These are phyloP conservation scores for Thozetella sp. DNA, from an alignment of 495 filamentous ascomycete genomes.

Conservation along the genomic window DNA sequence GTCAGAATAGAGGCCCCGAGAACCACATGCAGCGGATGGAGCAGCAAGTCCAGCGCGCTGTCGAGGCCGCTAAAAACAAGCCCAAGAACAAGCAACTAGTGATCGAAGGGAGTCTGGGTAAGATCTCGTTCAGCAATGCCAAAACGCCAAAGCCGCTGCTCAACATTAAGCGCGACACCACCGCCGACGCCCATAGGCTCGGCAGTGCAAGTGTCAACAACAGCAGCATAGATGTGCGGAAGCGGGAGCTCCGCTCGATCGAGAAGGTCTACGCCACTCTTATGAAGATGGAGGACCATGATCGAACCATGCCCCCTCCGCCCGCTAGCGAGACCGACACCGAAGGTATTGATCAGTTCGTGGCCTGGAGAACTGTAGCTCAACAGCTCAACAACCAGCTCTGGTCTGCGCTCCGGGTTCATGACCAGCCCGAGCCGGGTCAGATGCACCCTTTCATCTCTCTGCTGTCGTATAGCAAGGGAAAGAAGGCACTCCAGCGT, in stretches of 20 bases:
- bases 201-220: slow-evolving; percentile 46
- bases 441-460: slow-evolving; percentile 93
- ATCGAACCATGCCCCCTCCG: slow-evolving; percentile 78
- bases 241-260: slow-evolving; percentile 79
- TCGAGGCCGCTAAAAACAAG: slow-evolving; percentile 94
- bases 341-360: slow-evolving; percentile 64
- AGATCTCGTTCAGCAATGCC: slow-evolving; percentile 98
- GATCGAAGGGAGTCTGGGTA: slow-evolving; percentile 96
- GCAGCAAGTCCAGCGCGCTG: slow-evolving; percentile 95
- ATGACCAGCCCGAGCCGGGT: slow-evolving; percentile 80
- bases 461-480: slow-evolving; percentile 91
- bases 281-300: slow-evolving; percentile 93
- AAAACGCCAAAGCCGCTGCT: slow-evolving; percentile 94
- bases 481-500: slow-evolving; percentile 92
- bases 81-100: slow-evolving; percentile 98
- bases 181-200: slow-evolving; percentile 47
- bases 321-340: slow-evolving; percentile 62
- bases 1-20: slow-evolving; percentile 78
- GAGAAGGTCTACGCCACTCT: slow-evolving; percentile 84
- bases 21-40: slow-evolving; percentile 99
- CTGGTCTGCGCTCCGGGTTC: slow-evolving; percentile 84
- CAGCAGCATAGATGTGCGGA: slow-evolving; percentile 67
- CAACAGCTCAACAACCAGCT: slow-evolving; percentile 76
- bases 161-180: slow-evolving; percentile 89
- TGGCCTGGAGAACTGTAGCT: slow-evolving; percentile 71